These are phyloP conservation scores for Ophiosphaerella narmari DNA, from an alignment of 2,329 filamentous ascomycete genomes.

Conservation along the genomic window DNA sequence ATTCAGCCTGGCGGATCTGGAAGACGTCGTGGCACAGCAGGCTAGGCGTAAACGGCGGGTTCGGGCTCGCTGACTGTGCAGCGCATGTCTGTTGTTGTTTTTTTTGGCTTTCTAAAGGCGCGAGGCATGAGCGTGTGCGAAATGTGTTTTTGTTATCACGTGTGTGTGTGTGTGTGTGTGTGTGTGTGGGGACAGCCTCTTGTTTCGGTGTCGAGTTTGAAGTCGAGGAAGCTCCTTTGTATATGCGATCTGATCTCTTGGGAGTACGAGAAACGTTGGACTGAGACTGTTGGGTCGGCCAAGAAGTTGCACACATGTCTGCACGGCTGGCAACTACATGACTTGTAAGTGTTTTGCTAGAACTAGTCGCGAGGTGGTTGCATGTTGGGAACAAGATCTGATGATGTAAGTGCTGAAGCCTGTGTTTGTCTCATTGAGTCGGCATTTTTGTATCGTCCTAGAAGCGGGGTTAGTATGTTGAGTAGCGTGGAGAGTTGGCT, in stretches of 20 bases:
- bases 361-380: slow-evolving; percentile 7
- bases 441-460: neutral
- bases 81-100: too few relatives aligned
- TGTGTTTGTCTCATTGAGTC: neutral
- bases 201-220: slow-evolving; percentile 8
- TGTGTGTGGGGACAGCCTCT: slow-evolving; percentile 1
- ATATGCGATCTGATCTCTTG: slow-evolving; percentile 9
- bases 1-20: too few relatives aligned
- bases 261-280: slow-evolving; percentile 6
- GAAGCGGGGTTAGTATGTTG: neutral
- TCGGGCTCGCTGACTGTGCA: slow-evolving; percentile 1
- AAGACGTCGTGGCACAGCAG: too few relatives aligned
- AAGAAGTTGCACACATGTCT: slow-evolving; percentile 3
- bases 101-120: too few relatives aligned
- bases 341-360: neutral
- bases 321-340: slow-evolving; percentile 10
- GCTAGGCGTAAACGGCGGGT: neutral
- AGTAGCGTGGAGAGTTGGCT: neutral
- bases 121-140: too few relatives aligned
- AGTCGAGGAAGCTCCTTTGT: slow-evolving; percentile 1
- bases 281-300: slow-evolving; percentile 1
- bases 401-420: neutral
- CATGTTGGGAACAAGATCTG: neutral
- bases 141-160: slow-evolving; percentile 8
- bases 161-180: slow-evolving; percentile 2